These are phyloP conservation scores for Agrocybe praecox DNA, from an alignment of 768 basidiomycete species.

Conservation along the genomic window DNA sequence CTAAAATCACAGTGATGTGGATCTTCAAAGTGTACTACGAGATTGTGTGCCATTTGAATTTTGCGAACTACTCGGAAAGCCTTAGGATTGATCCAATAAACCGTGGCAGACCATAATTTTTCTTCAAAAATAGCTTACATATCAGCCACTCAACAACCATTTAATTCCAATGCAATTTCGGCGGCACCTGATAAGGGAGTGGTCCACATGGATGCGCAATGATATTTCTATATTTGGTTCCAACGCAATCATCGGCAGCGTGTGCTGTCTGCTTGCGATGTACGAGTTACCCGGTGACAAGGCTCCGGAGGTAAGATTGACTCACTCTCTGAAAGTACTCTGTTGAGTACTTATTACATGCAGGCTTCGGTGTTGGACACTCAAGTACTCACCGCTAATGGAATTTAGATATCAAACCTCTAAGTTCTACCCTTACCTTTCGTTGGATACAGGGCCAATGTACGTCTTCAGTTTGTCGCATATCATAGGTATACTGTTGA, in stretches of 20 bases:
- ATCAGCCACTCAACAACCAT: no score
- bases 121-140: no score
- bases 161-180: no score
- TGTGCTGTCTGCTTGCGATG: not conserved
- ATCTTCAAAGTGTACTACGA: no score
- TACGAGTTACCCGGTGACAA: not conserved
- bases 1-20: no score
- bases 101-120: no score
- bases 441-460: not conserved
- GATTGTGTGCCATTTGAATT: no score
- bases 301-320: not conserved
- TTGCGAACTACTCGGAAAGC: no score
- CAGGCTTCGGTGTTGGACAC: not conserved
- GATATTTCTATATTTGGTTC: no score
- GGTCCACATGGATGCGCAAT: no score
- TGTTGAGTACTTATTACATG: not conserved
- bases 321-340: not conserved
- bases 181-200: no score
- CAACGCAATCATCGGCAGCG: not conserved
- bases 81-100: no score
- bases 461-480: not conserved
- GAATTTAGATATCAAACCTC: not conserved
- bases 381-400: not conserved
- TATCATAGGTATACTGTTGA: not conserved
- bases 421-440: not conserved